These are phyloP conservation scores for Yamadazyma spencermartinsiae DNA, from an alignment of 1,139 yeast species.

Conservation along the genomic window DNA sequence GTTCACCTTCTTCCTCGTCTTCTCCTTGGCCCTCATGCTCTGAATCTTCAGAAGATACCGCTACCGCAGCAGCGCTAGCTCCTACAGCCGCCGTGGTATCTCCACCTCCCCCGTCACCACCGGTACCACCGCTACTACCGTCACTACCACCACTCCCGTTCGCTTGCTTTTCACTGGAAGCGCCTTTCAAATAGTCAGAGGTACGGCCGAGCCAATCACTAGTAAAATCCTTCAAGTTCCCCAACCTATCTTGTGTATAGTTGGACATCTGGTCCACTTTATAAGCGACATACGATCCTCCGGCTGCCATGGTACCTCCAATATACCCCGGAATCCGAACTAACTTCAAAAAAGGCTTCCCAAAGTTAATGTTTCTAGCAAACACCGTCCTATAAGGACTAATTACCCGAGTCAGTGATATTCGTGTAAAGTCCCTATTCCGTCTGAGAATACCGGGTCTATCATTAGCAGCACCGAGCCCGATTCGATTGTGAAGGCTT, in stretches of 20 bases:
- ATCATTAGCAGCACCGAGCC: neutral
- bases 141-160: constrained; percentile 13
- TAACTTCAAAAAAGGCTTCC: constrained; percentile 38
- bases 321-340: constrained; percentile 73
- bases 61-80: constrained; percentile 50
- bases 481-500: neutral
- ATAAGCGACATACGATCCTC: constrained; percentile 88
- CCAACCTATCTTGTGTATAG: constrained; percentile 67
- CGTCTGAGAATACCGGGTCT: constrained; percentile 1
- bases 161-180: constrained; percentile 13
- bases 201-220: constrained; percentile 46
- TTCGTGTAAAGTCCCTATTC: neutral
- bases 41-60: constrained; percentile 28
- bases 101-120: constrained; percentile 30
- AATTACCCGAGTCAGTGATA: neutral
- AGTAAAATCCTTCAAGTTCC: constrained; percentile 59
- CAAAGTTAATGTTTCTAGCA: constrained; percentile 42
- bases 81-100: constrained; percentile 43
- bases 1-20: constrained; percentile 34
- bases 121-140: constrained; percentile 25
- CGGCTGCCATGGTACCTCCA: constrained; percentile 92
- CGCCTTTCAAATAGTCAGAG: constrained; percentile 38
- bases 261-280: constrained; percentile 84
- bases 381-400: constrained; percentile 5
- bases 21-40: constrained; percentile 26